A percentile compares a stretch with the other conserved stretches of the same genome.
These are phyloP conservation scores for Epichloe gansuensis DNA, from an alignment of 2,329 filamentous ascomycete genomes.

Conservation along the genomic window DNA sequence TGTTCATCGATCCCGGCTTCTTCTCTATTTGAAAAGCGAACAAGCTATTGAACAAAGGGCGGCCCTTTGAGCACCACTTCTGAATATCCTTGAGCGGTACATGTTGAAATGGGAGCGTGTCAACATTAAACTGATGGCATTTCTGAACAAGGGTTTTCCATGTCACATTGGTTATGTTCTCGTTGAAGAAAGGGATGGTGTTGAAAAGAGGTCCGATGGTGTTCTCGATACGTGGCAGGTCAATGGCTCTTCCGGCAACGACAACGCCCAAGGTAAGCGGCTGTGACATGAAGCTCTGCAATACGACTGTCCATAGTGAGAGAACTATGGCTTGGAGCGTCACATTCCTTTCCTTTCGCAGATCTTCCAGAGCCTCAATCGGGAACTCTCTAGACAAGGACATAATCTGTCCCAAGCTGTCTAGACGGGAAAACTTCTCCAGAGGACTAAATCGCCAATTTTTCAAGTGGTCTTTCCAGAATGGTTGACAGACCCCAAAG, in stretches of 20 bases:
- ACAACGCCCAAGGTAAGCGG: constrained; percentile 56
- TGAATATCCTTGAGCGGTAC: constrained; percentile 67
- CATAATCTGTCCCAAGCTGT: constrained; percentile 6
- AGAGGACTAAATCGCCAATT: constrained; percentile 12
- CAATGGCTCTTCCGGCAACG: constrained; percentile 63
- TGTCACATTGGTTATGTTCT: constrained; percentile 28
- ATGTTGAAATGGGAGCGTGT: constrained; percentile 54
- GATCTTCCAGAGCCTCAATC: constrained; percentile 32
- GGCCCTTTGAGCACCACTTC: constrained; percentile 56
- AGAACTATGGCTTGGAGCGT: constrained; percentile 72
- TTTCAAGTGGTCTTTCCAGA: constrained; percentile 53
- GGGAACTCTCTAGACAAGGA: constrained; percentile 16
- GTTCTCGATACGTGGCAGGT: constrained; percentile 49
- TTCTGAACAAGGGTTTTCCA: constrained; percentile 48
- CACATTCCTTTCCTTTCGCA: constrained; percentile 49
- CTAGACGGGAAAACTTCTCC: constrained; percentile 1
- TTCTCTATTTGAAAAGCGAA: constrained; percentile 64
- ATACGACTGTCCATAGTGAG: constrained; percentile 54
- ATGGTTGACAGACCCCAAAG: constrained; percentile 31
- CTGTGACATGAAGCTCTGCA: constrained; percentile 37
- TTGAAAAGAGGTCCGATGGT: constrained; percentile 83
- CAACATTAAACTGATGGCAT: constrained; percentile 60
- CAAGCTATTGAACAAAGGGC: constrained; percentile 61
- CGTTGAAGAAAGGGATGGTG: constrained; percentile 60
- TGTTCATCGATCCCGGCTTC: constrained; percentile 12